Evolutionary conservation across 2,329 filamentous ascomycete species (phyloP), one percentile per base, ranked within the genome.

Genomic region (Fonsecaea nubica): DNA sequence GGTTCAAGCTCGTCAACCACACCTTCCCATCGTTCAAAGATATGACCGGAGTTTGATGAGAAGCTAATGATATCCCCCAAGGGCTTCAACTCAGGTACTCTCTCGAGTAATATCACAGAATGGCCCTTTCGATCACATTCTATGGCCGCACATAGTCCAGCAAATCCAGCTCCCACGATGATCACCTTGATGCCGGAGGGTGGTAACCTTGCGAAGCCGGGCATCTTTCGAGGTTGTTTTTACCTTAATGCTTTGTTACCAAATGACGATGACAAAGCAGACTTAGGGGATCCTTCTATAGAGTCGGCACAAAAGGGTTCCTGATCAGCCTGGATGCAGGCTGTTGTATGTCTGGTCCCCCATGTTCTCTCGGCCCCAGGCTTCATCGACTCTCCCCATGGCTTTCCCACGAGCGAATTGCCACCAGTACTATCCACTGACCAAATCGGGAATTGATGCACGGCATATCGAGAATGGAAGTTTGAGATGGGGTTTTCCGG

Each of bases 41-140:
- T 73, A 33, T 71, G 70, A 15, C 70, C 70, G 10, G 70, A 71
- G 36, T 74, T 74, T 10, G 72, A 69, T 10, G 75, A 71, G 50
- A 76, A 74, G 25, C 74, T 75, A 69, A 85, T 83, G 63, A 84
- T 83, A 68, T 84, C 82, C 5, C 82, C 83, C 4, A 83, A 76
- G 3, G 79, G 76, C 66, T 80, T 80, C 36, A 82, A 77, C 66
- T 78, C 78, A 0, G 79, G 74, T 61, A 83, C 67, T 30, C 81
- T 83, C 64, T 85, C 84, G 48, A 84, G 72, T 21, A 77, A 66
- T 21, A 73, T 61, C 4, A 74, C 72, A 25, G 64, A 63, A 50
- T 74, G 72, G 6, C 69, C 69, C 58, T 71, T 73, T 38, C 71
- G 69, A 57, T 72, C 59, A 59, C 71, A 74, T 69, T 74, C 75